Base-by-base conservation (phyloP, 768 basidiomycete species). In the Pulveroboletus sp. region DNA sequence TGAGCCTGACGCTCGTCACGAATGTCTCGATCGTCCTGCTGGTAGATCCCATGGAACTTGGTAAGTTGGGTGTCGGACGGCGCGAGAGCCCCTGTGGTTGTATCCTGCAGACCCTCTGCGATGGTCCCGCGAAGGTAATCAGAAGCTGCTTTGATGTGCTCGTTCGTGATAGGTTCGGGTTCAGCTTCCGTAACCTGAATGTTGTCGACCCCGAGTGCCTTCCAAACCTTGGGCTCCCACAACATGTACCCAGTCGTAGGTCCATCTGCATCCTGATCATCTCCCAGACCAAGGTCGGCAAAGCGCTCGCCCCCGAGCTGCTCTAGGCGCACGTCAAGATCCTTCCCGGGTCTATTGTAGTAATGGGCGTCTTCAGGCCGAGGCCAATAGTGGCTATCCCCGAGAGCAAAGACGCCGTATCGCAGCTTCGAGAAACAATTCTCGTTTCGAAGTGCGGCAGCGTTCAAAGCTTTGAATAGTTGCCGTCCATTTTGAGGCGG, bases 321-420 rank as follows among this genome's bases (percentile, higher is more conserved):
- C 63, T 85, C 82, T 16, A 98, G 74, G 16, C 84, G 83, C 20
- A 76, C 71, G 70, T 93, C 85, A 44, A 98, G 82, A 54, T 98
- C 95, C 70, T 93, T 94, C 16, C 84, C 80, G 0, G 95, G 85
- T 70, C 93, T 96, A 78, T 98, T 99, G 77, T 97, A 99, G 70
- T 95, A 98, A 60, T 92, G 89, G n/a, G 85, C 86, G 62, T 98
- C 96, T 68, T 98, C 93, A 16, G 89, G 79, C 35, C 96, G 81
- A 9, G 96, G 96, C 96, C 96, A 99, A 73, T 99, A 99, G 71
- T 96, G 94, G 66, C 89, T 94, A 68, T 99, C 96, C 53, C 96
- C 96, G 83, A 99, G 87, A 41, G 76, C 95, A 58, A 98, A 96
- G 37, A 98, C 93, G 45, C 85, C 71, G 68, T 81, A 89, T 62